Evolutionary conservation across 2,329 filamentous ascomycete species (phyloP).

Genomic region (Metarhizium brunneum): DNA sequence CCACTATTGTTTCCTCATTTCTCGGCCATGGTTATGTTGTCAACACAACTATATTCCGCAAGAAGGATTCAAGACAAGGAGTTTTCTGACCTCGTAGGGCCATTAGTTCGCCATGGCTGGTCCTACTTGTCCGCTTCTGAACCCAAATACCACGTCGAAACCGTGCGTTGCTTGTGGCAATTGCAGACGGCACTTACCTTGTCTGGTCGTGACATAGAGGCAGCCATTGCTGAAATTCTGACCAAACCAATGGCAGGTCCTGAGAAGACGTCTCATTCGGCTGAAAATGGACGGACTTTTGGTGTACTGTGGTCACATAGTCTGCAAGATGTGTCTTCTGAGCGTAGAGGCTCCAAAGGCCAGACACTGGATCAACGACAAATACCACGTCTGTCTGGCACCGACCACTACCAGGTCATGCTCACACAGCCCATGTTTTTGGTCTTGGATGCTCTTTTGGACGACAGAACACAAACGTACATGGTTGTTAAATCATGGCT

Average conservation of each 20-base stretch:
- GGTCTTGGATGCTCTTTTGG: constrained; percentile 66
- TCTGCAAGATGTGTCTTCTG: constrained; percentile 48
- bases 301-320: constrained; percentile 76
- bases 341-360: constrained; percentile 40
- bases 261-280: constrained; percentile 12
- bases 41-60: constrained; percentile 45
- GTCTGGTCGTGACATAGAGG: constrained; percentile 67
- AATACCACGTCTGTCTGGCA: constrained; percentile 39
- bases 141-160: constrained; percentile 91
- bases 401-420: constrained; percentile 60
- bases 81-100: constrained; percentile 53
- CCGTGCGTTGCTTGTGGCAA: constrained; percentile 77
- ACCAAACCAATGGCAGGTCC: constrained; percentile 10
- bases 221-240: constrained; percentile 63
- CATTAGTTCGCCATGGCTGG: constrained; percentile 69
- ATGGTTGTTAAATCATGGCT: constrained; percentile 77
- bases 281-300: constrained; percentile 61
- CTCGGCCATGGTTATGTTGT: constrained; percentile 48
- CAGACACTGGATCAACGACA: constrained; percentile 24
- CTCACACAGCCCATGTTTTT: constrained; percentile 74
- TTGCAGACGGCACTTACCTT: constrained; percentile 64
- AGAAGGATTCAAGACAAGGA: constrained; percentile 42
- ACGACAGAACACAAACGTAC: constrained; percentile 64
- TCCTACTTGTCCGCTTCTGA: constrained; percentile 67
- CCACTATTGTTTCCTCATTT: constrained; percentile 44